Base-by-base conservation (phyloP, 1,139 yeast species). In the Magnusiomyces magnusii region DNA sequence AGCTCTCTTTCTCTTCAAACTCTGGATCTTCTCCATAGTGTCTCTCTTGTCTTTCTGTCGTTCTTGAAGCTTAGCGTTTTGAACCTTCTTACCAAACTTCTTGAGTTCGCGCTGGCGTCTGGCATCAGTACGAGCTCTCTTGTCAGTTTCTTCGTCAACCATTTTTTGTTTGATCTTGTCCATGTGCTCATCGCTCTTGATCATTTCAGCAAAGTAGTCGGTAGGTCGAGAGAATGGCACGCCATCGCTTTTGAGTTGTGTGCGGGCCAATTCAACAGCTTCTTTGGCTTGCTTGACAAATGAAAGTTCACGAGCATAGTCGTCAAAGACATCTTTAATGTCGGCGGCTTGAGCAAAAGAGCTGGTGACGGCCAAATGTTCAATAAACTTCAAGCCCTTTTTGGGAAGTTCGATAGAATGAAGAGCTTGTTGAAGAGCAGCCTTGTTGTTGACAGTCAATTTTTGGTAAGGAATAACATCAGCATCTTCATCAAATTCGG, bases 201-300 rank as follows among this genome's bases (percentile, higher is more conserved):
- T 89, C 99, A 93, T 93, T 75, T 93, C 99, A 13, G 99, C 99
- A 76, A 93, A 93, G 73, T 89, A 93, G 73, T 93, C 99, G 68
- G 83, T 77, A 34, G 99, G 99, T 73, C 99, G 84, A 47, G 95
- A 80, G 73, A 93, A 93, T 60, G 97, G 93, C 27, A 91, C 84
- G 69, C 86, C 85, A 66, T 85, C 79, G 71, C 82, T 83, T 56
- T 77, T 69, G 56, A 92, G 78, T 55, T 81, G 80, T 56, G 80
- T 75, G 70, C 93, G 85, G 44, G 90, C 97, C 67, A 80, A 81
- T 61, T 80, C 76, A 42, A 87, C 95, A 5, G 98, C 96, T 57
- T 83, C 87, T 62, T 93, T 80, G 19, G 96, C 96, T 76, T 95
- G 99, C 72, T 89, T 91, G 75, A 92, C 93, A 69, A 90, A 89